Percentiles rank a stretch among this genome's conserved stretches.
These are phyloP conservation scores for Myxozyma geophila DNA, from an alignment of 805 yeast species.

Conservation along the genomic window DNA sequence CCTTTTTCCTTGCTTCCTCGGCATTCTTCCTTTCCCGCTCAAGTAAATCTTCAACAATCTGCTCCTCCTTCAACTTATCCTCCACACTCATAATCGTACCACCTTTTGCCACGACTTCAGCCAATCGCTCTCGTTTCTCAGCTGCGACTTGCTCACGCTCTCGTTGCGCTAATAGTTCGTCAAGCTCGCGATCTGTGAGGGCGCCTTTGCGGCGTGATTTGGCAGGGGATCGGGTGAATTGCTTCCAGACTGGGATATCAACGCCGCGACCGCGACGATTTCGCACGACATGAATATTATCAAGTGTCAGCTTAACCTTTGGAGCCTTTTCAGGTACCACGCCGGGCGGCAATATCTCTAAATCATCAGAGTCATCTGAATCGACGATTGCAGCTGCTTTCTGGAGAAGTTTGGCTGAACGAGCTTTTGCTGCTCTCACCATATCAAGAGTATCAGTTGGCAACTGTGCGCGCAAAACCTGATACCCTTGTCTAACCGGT, in stretches of 20 bases:
- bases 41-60: constrained; percentile 29
- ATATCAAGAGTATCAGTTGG: constrained; percentile 12
- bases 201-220: constrained; percentile 12
- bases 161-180: constrained; percentile 6
- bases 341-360: constrained; percentile 24
- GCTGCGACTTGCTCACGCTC: constrained; percentile 21
- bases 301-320: constrained; percentile 10
- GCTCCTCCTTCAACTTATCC: constrained; percentile 29
- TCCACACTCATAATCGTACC: constrained; percentile 19
- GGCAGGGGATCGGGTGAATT: constrained; percentile 6
- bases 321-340: not conserved
- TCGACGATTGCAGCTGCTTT: not conserved
- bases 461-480: constrained; percentile 9
- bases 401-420: constrained; percentile 6
- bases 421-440: constrained; percentile 12
- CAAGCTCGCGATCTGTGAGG: constrained; percentile 18
- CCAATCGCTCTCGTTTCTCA: constrained; percentile 15
- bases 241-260: constrained; percentile 7
- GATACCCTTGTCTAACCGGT: not conserved
- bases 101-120: constrained; percentile 21
- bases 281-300: constrained; percentile 10
- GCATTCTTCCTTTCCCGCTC: constrained; percentile 32
- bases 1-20: constrained; percentile 19
- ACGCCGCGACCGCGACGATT: not conserved
- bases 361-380: constrained; percentile 4